phyloP scores from a whole-genome alignment of 1,139 yeast genomes.

The Candida sanyaensis region DNA sequence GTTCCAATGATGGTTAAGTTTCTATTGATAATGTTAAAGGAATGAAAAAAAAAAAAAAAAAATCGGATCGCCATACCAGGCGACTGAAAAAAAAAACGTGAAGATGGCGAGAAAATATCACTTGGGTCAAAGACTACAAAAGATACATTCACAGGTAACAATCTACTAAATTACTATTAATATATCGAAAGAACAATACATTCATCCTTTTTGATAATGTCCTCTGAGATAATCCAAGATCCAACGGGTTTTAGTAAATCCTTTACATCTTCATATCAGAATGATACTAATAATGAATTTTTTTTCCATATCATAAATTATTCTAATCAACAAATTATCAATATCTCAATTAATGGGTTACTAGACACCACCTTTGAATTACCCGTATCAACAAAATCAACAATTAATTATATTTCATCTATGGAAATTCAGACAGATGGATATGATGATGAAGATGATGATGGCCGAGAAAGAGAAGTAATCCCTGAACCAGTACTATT shows the following conservation, averaged over 20 bases:
- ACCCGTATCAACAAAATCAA: constrained; percentile 38
- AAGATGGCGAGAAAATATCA: no score
- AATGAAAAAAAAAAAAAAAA: no score
- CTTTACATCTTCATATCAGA: constrained; percentile 17
- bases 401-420: constrained; percentile 23
- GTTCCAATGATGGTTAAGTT: not conserved
- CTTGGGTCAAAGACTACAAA: no score
- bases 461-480: constrained; percentile 14
- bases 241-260: constrained; percentile 24
- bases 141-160: no score
- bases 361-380: constrained; percentile 46
- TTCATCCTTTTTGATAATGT: constrained; percentile 3
- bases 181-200: not conserved
- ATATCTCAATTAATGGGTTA: constrained; percentile 38
- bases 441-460: constrained; percentile 10
- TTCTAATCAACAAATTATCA: constrained; percentile 35
- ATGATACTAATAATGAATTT: constrained; percentile 21
- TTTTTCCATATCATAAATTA: constrained; percentile 40
- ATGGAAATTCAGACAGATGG: constrained; percentile 13
- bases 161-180: no score
- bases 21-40: not conserved
- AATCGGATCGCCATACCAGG: no score
- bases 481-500: constrained; percentile 39
- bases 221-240: constrained; percentile 15
- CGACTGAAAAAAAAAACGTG: no score